These are phyloP conservation scores for Trametes hirsuta DNA, from an alignment of 1,284 basidiomycete genomes.

Conservation along the genomic window DNA sequence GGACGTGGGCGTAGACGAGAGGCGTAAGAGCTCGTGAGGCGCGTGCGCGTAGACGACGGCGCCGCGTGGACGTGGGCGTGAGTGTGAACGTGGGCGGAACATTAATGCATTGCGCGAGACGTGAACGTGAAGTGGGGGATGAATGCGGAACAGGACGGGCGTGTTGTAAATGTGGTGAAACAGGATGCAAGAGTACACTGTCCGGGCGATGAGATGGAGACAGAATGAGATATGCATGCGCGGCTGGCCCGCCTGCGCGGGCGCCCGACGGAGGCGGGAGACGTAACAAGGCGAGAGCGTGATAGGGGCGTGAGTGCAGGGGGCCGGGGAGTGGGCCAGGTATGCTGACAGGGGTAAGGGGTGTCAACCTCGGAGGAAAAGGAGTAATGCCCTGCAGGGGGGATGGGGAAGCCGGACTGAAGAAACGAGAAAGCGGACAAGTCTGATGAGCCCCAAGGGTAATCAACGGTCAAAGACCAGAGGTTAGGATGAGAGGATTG, in stretches of 20 bases:
- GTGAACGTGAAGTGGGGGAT: conserved; percentile 14
- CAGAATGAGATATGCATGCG: conserved; percentile 17
- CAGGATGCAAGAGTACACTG: conserved; percentile 26
- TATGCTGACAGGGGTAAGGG: background rate
- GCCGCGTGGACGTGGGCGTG: conserved; percentile 3
- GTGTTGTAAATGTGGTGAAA: conserved; percentile 16
- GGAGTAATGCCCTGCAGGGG: background rate
- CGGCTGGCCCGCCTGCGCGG: conserved; percentile 19
- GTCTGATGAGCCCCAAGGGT: conserved; percentile 2
- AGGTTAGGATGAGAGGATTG: conserved; percentile 10
- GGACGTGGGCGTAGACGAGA: background rate
- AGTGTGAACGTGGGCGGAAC: conserved; percentile 8
- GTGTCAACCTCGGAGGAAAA: background rate
- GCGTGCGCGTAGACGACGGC: background rate
- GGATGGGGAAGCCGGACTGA: background rate
- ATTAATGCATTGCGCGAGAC: conserved; percentile 6
- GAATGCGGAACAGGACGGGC: background rate
- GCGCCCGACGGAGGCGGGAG: conserved; percentile 8
- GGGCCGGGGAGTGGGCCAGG: background rate
- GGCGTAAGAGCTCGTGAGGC: conserved; percentile 1
- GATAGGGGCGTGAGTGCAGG: background rate
- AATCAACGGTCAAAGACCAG: conserved; percentile 17
- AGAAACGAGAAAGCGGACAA: background rate
- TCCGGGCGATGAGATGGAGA: conserved; percentile 17
- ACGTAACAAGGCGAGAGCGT: background rate